phyloP scores from a whole-genome alignment of 768 basidiomycete species.

The Mycena indigotica region DNA sequence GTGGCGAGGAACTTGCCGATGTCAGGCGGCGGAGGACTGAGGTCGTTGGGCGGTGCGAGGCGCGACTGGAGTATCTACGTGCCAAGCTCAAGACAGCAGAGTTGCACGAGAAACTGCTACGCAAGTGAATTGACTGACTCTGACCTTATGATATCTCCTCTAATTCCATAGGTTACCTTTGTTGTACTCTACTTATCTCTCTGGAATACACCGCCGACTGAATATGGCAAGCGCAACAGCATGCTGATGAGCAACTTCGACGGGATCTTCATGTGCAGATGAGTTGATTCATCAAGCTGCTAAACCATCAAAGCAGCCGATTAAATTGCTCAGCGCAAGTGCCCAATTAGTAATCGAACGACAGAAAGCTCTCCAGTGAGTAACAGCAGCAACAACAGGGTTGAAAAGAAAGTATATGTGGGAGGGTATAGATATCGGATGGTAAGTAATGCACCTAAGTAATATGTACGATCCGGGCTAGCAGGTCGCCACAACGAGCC shows the following conservation, averaged over 20 bases:
- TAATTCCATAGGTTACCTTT: too few species aligned
- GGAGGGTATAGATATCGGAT: slow-evolving; percentile 1
- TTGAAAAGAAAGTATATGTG: not conserved
- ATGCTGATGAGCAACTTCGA: too few species aligned
- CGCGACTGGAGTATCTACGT: slow-evolving; percentile 71
- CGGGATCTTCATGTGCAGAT: not conserved
- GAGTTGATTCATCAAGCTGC: not conserved
- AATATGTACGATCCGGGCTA: not conserved
- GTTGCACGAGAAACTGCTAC: slow-evolving; percentile 52
- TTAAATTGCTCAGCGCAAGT: not conserved
- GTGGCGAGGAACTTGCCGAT: slow-evolving; percentile 59
- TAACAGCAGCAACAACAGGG: not conserved
- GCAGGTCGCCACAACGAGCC: slow-evolving; percentile 9
- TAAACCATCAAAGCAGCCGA: too few species aligned
- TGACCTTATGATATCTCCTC: too few species aligned
- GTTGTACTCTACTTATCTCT: not conserved
- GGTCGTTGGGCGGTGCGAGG: slow-evolving; percentile 67
- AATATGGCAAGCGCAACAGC: too few species aligned
- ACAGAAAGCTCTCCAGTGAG: not conserved
- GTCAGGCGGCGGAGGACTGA: slow-evolving; percentile 66
- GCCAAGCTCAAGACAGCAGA: slow-evolving; percentile 79
- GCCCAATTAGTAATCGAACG: not conserved
- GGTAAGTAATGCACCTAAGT: not conserved
- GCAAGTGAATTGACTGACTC: slow-evolving; percentile 30
- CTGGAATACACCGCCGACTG: too few species aligned